Base-by-base conservation (phyloP, 768 basidiomycete genomes). In the Dictyophora rubrovolvata region DNA sequence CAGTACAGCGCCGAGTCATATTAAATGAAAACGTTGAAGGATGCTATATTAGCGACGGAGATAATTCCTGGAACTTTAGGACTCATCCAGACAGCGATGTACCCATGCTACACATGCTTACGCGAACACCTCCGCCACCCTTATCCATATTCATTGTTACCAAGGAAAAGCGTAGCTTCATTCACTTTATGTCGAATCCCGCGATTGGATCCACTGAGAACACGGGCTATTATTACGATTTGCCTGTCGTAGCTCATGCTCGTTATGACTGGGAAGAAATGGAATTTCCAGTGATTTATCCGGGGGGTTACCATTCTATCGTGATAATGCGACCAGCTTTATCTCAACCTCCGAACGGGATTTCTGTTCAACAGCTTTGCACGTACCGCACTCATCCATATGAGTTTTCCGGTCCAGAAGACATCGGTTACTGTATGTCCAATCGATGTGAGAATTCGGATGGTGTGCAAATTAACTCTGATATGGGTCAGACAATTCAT, bases 31-130 rank as follows among this genome's bases (percentile, higher is more conserved):
- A 35, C 36, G 37, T 59, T 20, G 57, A 59, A 22, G 49, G 57
- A 16, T 59, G 50, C 36, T 59, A n/a, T 36, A 51, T 59, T 10
- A 51, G 49, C 49, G 57, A 59, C 34, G 57, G 49, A 28, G 57
- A 59, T 14, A 48, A 21, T 22, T 59, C 57, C 11, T 59, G 57
- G 57, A 35, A 37, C 16, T 59, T 36, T 28, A 51, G 34, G 35
- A 51, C 18, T 22, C 49, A 53, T 53, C 57, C 57, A 28, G 16
- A 51, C 4, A 35, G 36, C 11, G 18, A 59, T 51, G 49, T 51
- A 23, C 57, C 57, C 23, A 59, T 59, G 57, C 20, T 52, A 4
- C 57, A 59, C 36, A 53, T 36, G 28, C 36, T 59, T 10, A 7
- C 49, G 14, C 36, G 22, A 14, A 50, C 22, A 12, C 49, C 57